These are phyloP conservation scores for Lentinula novae-zelandiae DNA, from an alignment of 1,284 basidiomycete species.

Conservation along the genomic window DNA sequence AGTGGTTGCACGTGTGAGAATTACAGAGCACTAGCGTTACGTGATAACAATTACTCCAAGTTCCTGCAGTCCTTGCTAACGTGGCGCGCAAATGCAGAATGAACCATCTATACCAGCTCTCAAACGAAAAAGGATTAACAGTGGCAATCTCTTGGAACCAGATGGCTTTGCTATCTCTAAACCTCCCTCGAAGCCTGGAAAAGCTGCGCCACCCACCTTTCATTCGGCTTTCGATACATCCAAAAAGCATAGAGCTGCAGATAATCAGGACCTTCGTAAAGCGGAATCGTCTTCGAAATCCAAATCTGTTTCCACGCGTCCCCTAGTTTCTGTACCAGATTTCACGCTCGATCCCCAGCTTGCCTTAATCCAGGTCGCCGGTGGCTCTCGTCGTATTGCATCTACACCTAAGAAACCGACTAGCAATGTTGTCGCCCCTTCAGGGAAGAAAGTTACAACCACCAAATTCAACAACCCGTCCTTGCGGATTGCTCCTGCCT, in stretches of 20 bases:
- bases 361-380: background rate
- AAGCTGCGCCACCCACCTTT: background rate
- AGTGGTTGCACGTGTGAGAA: too few relatives aligned
- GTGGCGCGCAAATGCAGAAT: background rate
- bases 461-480: background rate
- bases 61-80: too few relatives aligned
- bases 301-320: background rate
- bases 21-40: too few relatives aligned
- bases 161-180: slow-evolving; percentile 5
- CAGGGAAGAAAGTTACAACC: background rate
- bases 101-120: background rate
- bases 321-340: too few relatives aligned
- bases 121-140: slow-evolving; percentile 1
- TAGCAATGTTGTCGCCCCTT: background rate
- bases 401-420: background rate
- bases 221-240: background rate
- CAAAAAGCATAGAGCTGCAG: background rate
- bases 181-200: background rate
- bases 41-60: too few relatives aligned
- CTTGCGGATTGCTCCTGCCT: background rate
- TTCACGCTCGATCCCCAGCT: background rate
- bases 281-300: background rate
- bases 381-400: background rate
- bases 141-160: background rate
- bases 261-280: background rate